A percentile compares a stretch with the other conserved stretches of the same genome.
phyloP scores from a whole-genome alignment of 192 early-diverging fungal species.

The Lobulomyces angularis region DNA sequence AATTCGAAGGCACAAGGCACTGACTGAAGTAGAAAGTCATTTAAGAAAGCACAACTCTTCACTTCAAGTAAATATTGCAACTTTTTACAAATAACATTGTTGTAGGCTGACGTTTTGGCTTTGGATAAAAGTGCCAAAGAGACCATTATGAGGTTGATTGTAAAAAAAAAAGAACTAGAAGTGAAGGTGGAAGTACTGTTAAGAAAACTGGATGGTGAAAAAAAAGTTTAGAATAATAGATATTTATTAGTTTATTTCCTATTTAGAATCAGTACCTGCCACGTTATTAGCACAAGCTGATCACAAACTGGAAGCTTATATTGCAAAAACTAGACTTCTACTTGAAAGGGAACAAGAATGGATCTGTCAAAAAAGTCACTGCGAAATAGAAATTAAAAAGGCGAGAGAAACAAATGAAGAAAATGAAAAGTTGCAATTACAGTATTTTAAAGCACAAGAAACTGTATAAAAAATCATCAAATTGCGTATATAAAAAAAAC shows the following conservation, averaged over 20 bases:
- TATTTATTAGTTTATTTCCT: neutral
- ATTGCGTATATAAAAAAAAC: too few relatives aligned
- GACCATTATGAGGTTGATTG: slow-evolving; percentile 17
- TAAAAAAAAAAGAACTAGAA: slow-evolving; percentile 7
- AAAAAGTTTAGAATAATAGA: slow-evolving; percentile 1
- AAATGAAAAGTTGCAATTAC: slow-evolving; percentile 2
- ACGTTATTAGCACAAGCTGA: slow-evolving; percentile 12
- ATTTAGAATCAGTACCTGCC: slow-evolving; percentile 18
- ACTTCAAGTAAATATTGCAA: slow-evolving; percentile 10
- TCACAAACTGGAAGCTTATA: slow-evolving; percentile 17
- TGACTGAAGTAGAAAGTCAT: slow-evolving; percentile 14
- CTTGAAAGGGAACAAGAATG: slow-evolving; percentile 25
- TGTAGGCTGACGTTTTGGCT: slow-evolving; percentile 13
- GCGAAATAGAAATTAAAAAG: slow-evolving; percentile 6
- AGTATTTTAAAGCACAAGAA: too few relatives aligned
- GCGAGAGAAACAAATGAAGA: slow-evolving; percentile 4
- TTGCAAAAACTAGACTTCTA: slow-evolving; percentile 20
- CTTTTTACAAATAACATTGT: neutral
- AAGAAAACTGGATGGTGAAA: neutral
- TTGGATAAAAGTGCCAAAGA: slow-evolving; percentile 21
- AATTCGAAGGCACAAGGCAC: slow-evolving; percentile 19
- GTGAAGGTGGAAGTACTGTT: slow-evolving; percentile 5
- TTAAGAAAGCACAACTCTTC: slow-evolving; percentile 21
- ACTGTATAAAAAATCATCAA: too few relatives aligned
- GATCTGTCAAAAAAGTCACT: slow-evolving; percentile 11